Percentiles rank a stretch among this genome's conserved stretches.
phyloP scores from a whole-genome alignment of 2,329 filamentous ascomycete species.

The Hansfordia pulvinata region DNA sequence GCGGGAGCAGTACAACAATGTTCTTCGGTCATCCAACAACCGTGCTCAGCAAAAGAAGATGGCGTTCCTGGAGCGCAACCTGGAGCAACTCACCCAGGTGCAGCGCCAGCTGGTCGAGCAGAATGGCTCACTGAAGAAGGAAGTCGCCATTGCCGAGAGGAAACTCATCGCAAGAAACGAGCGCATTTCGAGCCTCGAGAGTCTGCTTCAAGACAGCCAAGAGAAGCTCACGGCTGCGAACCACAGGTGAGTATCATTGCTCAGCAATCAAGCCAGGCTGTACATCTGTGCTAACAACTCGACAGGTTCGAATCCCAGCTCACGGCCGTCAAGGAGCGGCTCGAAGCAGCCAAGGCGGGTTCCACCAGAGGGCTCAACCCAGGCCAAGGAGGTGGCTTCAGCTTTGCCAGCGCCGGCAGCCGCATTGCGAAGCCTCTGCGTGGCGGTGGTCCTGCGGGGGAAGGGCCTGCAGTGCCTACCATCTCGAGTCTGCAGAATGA shows the following conservation, averaged over 20 bases:
- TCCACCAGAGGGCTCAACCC: conserved; percentile 72
- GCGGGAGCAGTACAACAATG: conserved; percentile 97
- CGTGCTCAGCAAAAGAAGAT: conserved; percentile 99
- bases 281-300: conserved; percentile 12
- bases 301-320: conserved; percentile 91
- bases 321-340: conserved; percentile 90
- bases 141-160: conserved; percentile 94
- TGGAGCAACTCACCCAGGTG: conserved; percentile 94
- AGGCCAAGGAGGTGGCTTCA: conserved; percentile 51
- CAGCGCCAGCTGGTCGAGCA: conserved; percentile 97
- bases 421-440: conserved; percentile 57
- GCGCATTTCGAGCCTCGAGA: conserved; percentile 88
- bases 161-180: conserved; percentile 96
- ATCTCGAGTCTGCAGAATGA: conserved; percentile 48
- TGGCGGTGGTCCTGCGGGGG: conserved; percentile 41
- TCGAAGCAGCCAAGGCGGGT: conserved; percentile 87
- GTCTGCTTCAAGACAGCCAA: conserved; percentile 86
- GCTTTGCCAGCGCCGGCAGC: conserved; percentile 50
- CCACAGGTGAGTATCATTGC: conserved; percentile 59
- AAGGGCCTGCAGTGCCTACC: conserved; percentile 34
- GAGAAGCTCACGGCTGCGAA: conserved; percentile 97
- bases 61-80: conserved; percentile 95
- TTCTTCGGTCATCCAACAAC: conserved; percentile 92
- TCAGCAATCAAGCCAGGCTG: conserved; percentile 1
- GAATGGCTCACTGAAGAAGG: conserved; percentile 94